Evolutionary conservation across 495 filamentous ascomycete genomes (phyloP).

Genomic region (Daldinia concentrica): DNA sequence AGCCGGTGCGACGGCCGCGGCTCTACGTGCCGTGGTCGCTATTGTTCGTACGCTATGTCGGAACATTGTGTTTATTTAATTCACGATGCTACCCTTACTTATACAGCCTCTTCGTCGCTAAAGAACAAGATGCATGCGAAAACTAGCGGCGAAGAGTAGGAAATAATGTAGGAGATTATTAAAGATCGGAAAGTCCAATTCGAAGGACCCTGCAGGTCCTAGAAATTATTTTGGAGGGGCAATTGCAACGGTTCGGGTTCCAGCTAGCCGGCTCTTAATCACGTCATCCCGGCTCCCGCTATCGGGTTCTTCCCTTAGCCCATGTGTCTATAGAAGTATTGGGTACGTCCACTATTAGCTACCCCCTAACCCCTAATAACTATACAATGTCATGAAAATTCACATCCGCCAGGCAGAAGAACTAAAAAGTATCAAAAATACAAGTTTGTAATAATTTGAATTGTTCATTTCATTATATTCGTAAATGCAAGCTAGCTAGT

Average conservation of each 20-base stretch:
- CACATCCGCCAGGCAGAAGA: too few species aligned
- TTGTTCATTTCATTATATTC: constrained; percentile 5
- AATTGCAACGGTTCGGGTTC: constrained; percentile 23
- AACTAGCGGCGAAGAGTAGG: neutral
- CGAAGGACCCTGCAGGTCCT: constrained; percentile 2
- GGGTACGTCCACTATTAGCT: too few species aligned
- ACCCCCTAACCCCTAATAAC: too few species aligned
- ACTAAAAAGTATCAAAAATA: too few species aligned
- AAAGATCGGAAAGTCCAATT: neutral
- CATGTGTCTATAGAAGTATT: neutral
- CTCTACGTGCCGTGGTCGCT: constrained; percentile 58
- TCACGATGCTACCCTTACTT: neutral
- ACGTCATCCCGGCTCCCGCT: constrained; percentile 43
- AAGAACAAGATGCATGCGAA: neutral
- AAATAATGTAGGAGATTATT: neutral
- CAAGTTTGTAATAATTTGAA: neutral
- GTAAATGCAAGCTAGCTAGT: neutral
- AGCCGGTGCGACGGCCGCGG: constrained; percentile 36
- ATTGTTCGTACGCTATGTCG: constrained; percentile 61
- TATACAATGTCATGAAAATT: too few species aligned
- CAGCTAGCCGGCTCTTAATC: constrained; percentile 30
- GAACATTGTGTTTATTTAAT: constrained; percentile 56
- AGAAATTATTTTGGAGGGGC: constrained; percentile 6
- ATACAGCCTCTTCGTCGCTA: neutral
- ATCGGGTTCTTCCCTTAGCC: constrained; percentile 15